Conservation (phyloP, 331 rosid genomes). For the Pyrus hybrid region DNA sequence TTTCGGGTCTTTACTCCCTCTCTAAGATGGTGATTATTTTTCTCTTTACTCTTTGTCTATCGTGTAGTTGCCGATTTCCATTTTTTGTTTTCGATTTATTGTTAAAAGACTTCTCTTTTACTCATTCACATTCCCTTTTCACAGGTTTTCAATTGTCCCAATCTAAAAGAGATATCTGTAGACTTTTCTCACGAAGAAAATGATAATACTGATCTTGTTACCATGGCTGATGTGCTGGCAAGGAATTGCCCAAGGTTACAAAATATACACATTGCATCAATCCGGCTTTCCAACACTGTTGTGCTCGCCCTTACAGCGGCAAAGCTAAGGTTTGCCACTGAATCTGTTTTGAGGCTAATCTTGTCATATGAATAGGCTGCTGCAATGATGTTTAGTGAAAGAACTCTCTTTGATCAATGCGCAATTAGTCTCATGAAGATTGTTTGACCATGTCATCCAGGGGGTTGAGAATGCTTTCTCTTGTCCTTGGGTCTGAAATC, state of each 20-base stretch:
- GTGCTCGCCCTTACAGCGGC: conserved; percentile 91
- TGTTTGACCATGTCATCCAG: conserved; percentile 33
- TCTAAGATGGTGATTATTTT: conserved; percentile 72
- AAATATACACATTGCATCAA: conserved; percentile 87
- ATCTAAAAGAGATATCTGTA: conserved; percentile 75
- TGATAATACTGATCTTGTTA: conserved; percentile 60
- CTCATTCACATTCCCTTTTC: conserved; percentile 8
- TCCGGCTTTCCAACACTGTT: conserved; percentile 66
- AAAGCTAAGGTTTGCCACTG: conserved; percentile 60
- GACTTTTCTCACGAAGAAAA: conserved; percentile 66
- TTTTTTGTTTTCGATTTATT: neutral
- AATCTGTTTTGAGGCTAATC: neutral
- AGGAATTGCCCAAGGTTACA: conserved; percentile 73
- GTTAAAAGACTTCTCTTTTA: neutral
- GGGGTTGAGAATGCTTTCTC: conserved; percentile 85
- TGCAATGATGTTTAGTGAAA: too few relatives aligned
- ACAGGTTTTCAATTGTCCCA: conserved; percentile 85
- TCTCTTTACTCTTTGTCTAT: neutral
- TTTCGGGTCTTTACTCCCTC: conserved; percentile 67
- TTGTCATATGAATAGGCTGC: neutral
- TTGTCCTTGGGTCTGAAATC: conserved; percentile 90
- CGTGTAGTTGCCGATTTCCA: neutral
- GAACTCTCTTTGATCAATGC: neutral
- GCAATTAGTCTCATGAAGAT: conserved; percentile 10
- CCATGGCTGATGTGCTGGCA: conserved; percentile 63